Evolutionary conservation across 805 yeast species (phyloP), one percentile per base, ranked within the genome.

Genomic region (Schwanniomyces occidentalis): DNA sequence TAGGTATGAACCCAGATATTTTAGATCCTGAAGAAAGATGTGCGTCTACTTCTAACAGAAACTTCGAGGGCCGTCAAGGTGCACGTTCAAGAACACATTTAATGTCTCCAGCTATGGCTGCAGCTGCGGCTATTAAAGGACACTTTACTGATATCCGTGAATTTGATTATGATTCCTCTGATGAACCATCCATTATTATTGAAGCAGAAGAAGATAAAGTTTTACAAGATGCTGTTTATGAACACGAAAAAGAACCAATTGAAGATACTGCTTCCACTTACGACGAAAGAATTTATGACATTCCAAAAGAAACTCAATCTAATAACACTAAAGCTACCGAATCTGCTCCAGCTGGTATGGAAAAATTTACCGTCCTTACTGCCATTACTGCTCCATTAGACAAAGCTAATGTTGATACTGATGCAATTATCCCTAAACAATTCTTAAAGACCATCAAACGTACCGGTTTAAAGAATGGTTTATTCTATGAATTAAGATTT

Each of bases 51-150:
- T 91, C 98, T 15, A 93, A 93, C 76, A 85, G 99, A 76, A 93
- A 93, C 71, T 93, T 93, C 58, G 97, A 91, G 65, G 99, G 99
- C 53, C 90, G 99, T 68, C 99, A 93, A 74, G 99, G 99, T 69
- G 95, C 96, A 34, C 70, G 69, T 41, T 88, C 96, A 12, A 80
- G 99, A 71, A 93, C 99, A 13, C 99, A 93, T 61, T 76, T 93
- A 58, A 88, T 91, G 95, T 87, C 96, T 9, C 99, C 99, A 24
- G 96, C 96, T 15, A 93, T 93, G 99, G 99, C 99, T 30, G 99
- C 99, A 20, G 97, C 98, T 14, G 98, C 99, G 13, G 96, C 90
- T 52, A 82, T 93, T 49, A 76, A 75, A 37, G 99, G 99, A 48
- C 88, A 82, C 55, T 82, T 93, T 53, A 76, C 85, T 29, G 99